Evolutionary conservation across 495 filamentous ascomycete species (phyloP).

Genomic region (Aspergillus campestris): DNA sequence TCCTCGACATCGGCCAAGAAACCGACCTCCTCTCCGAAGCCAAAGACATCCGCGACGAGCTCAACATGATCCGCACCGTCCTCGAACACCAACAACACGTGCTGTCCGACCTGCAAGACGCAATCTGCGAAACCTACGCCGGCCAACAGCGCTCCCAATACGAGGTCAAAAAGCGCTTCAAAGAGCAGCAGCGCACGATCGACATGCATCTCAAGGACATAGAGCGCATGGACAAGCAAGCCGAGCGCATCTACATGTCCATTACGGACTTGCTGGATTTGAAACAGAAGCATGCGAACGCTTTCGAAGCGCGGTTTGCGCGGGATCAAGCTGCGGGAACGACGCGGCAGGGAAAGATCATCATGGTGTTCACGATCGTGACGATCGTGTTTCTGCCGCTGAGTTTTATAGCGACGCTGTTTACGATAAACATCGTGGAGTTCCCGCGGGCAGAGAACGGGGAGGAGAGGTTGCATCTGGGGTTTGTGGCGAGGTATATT

Average conservation of each 20-base stretch:
- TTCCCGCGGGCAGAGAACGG: constrained; percentile 32
- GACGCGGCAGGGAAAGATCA: constrained; percentile 59
- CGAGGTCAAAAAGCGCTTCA: constrained; percentile 50
- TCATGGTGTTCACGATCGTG: constrained; percentile 69
- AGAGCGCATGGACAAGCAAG: constrained; percentile 60
- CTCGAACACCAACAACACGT: constrained; percentile 51
- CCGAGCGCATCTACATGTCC: constrained; percentile 52
- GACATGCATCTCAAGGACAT: constrained; percentile 57
- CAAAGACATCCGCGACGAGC: constrained; percentile 65
- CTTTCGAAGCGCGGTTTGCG: constrained; percentile 60
- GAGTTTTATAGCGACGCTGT: constrained; percentile 59
- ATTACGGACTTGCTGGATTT: constrained; percentile 55
- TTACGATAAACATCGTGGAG: constrained; percentile 55
- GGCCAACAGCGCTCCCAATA: constrained; percentile 33
- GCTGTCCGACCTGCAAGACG: constrained; percentile 46
- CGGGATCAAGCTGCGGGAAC: constrained; percentile 59
- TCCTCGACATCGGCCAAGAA: constrained; percentile 61
- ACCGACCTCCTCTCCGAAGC: constrained; percentile 57
- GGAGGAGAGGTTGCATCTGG: constrained; percentile 32
- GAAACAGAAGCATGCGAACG: constrained; percentile 64
- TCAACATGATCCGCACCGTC: constrained; percentile 61
- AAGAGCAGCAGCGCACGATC: constrained; percentile 53
- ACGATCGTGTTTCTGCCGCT: constrained; percentile 62
- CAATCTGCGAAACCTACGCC: constrained; percentile 43
- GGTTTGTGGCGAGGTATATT: constrained; percentile 54